These are phyloP conservation scores for Calonectria multiphialidica DNA, from an alignment of 2,329 filamentous ascomycete genomes.

Conservation along the genomic window DNA sequence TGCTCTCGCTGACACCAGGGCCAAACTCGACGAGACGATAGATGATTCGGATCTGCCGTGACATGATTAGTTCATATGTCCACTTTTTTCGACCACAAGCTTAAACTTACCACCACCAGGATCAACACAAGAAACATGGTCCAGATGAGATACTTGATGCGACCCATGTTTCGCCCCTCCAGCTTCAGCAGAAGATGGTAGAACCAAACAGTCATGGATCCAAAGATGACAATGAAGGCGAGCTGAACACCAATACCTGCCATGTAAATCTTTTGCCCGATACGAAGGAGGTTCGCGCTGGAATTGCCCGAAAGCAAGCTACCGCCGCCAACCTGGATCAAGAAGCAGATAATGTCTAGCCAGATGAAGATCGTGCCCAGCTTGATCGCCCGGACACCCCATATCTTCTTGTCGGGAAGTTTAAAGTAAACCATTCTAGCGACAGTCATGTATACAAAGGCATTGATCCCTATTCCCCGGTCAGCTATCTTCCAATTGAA, in stretches of 20 bases:
- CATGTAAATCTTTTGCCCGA: constrained; percentile 55
- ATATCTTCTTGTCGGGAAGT: constrained; percentile 52
- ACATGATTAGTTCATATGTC: constrained; percentile 15
- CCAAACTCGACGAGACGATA: constrained; percentile 71
- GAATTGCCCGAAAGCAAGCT: constrained; percentile 48
- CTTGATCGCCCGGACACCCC: constrained; percentile 49
- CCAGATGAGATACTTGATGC: constrained; percentile 50
- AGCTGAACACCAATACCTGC: constrained; percentile 53
- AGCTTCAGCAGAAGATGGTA: constrained; percentile 44
- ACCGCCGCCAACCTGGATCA: constrained; percentile 58
- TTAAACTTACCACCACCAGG: constrained; percentile 50
- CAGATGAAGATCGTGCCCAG: constrained; percentile 61
- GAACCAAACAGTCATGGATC: constrained; percentile 50
- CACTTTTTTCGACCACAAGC: not conserved
- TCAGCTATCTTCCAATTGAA: not conserved
- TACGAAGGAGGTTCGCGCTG: constrained; percentile 40
- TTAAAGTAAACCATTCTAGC: constrained; percentile 54
- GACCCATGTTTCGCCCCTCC: constrained; percentile 39
- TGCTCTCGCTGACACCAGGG: constrained; percentile 55
- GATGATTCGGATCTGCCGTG: constrained; percentile 64
- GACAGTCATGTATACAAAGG: constrained; percentile 59
- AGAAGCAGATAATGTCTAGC: constrained; percentile 60
- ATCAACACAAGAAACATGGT: constrained; percentile 48
- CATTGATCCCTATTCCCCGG: constrained; percentile 52
- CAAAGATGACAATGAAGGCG: constrained; percentile 53